phyloP scores from a whole-genome alignment of 495 filamentous ascomycete species.

The Tuber magnatum region DNA sequence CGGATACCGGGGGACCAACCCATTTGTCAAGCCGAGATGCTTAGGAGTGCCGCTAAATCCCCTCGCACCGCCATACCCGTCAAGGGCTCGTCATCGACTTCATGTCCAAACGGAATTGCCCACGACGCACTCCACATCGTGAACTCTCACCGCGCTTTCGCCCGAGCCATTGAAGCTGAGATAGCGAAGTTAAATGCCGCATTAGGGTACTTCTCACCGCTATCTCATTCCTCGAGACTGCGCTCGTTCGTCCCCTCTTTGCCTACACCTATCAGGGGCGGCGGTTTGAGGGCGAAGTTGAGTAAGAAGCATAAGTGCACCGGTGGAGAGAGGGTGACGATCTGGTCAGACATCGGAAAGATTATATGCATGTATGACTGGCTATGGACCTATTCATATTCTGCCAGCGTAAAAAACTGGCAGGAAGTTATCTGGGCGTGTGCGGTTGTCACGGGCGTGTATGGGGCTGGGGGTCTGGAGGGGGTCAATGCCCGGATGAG shows the following conservation, averaged over 20 bases:
- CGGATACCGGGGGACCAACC: not conserved
- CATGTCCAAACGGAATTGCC: not conserved
- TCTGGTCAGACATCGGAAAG: not conserved
- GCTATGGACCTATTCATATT: slow-evolving; percentile 1
- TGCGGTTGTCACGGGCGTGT: not conserved
- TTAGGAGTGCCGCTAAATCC: not conserved
- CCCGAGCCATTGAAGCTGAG: not conserved
- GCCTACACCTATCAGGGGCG: not conserved
- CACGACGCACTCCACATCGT: not conserved
- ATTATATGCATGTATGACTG: not conserved
- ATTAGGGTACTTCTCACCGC: not conserved
- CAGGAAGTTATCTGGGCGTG: not conserved
- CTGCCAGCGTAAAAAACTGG: not conserved
- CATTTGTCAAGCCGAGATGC: not conserved
- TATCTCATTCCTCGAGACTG: not conserved
- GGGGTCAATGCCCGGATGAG: not conserved
- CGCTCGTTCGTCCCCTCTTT: not conserved
- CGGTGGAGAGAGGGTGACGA: not conserved
- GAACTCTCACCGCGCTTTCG: not conserved
- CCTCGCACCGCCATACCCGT: not conserved
- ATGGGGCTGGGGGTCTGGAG: not conserved
- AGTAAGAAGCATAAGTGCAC: not conserved
- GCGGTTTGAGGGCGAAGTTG: not conserved
- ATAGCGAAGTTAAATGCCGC: not conserved
- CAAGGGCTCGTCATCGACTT: not conserved